Conservation (phyloP, 2,329 filamentous ascomycete species). For the Sphaerulina populicola region DNA sequence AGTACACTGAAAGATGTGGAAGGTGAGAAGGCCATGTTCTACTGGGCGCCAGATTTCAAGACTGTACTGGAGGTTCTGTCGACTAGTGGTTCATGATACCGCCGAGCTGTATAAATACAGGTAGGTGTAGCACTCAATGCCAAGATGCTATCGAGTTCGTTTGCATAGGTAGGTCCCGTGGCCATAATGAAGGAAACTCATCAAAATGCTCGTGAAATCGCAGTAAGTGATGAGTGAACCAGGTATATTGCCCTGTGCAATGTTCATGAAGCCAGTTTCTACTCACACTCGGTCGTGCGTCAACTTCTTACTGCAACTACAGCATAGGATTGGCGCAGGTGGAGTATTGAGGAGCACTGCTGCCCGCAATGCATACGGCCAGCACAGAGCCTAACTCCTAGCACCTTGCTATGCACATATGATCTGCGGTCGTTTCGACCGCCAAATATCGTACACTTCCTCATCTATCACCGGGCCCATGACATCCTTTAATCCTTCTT, state of each 20-base stretch:
- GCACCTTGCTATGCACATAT: slow-evolving; percentile 15
- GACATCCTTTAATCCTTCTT: slow-evolving; percentile 66
- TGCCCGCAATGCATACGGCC: background rate
- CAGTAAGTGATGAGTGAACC: no score
- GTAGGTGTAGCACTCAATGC: no score
- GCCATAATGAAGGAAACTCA: no score
- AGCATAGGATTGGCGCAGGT: background rate
- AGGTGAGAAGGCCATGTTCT: slow-evolving; percentile 9
- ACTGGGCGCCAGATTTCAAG: slow-evolving; percentile 15
- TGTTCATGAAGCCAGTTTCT: no score
- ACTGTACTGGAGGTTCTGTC: slow-evolving; percentile 6
- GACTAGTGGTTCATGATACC: no score
- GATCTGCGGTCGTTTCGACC: background rate
- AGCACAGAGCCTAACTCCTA: slow-evolving; percentile 6
- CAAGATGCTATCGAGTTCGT: no score
- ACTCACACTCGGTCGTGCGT: no score
- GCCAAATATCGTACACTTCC: slow-evolving; percentile 14
- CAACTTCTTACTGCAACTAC: no score
- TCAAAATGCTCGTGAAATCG: no score
- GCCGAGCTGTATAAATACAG: no score
- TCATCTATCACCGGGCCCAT: background rate
- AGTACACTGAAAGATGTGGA: background rate
- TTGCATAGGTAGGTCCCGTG: no score
- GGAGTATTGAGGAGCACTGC: background rate
- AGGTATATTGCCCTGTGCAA: no score